These are phyloP conservation scores for Fusarium albidum DNA, from an alignment of 2,329 filamentous ascomycete genomes.

Conservation along the genomic window DNA sequence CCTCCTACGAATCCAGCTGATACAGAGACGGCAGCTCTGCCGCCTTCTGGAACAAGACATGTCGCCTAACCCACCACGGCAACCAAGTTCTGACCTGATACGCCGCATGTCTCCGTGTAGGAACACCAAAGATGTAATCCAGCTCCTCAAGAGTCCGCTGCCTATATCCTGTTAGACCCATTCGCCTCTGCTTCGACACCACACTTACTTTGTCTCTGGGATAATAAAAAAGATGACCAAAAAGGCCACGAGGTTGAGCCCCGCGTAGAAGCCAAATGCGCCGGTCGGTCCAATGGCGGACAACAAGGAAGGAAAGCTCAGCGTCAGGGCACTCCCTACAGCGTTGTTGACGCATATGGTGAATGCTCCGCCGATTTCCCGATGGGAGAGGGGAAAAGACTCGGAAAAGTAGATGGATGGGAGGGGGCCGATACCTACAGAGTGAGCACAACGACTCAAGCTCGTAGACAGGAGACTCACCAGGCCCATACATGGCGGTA, in stretches of 20 bases:
- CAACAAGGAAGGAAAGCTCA: constrained; percentile 58
- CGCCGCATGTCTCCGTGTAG: constrained; percentile 41
- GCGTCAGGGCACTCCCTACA: constrained; percentile 36
- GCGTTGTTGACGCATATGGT: constrained; percentile 45
- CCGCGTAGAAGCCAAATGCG: constrained; percentile 69
- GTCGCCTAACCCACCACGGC: constrained; percentile 45
- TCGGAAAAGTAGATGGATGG: constrained; percentile 60
- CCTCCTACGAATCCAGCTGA: constrained; percentile 8
- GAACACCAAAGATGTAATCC: constrained; percentile 49
- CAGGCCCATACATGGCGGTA: constrained; percentile 52
- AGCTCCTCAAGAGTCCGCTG: constrained; percentile 51
- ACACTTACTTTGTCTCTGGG: constrained; percentile 58
- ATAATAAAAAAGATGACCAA: constrained; percentile 70
- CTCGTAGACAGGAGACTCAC: no score
- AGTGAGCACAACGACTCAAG: no score
- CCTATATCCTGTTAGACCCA: constrained; percentile 8
- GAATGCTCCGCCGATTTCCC: constrained; percentile 48
- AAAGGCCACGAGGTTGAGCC: constrained; percentile 66
- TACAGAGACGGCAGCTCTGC: constrained; percentile 45
- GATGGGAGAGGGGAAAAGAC: constrained; percentile 62
- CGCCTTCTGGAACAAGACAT: constrained; percentile 39
- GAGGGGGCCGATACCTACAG: constrained; percentile 41
- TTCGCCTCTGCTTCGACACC: accelerated
- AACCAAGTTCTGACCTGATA: constrained; percentile 47
- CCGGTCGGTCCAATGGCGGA: constrained; percentile 47